Evolutionary conservation across 305 asterid species (phyloP).

Genomic region (Stenogyne calaminthoides): DNA sequence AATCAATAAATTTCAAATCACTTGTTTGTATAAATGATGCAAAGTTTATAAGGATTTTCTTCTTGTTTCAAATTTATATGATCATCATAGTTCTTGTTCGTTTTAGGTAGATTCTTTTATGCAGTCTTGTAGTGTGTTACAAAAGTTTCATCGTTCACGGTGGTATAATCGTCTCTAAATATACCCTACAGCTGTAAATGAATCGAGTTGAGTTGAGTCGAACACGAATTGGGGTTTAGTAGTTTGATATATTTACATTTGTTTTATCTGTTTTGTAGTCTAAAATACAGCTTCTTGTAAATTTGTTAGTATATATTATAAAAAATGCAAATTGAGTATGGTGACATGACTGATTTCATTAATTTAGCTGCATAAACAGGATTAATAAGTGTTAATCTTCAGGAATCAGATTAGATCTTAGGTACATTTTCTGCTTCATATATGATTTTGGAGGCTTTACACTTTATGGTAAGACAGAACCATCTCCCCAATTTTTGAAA

Average conservation of each 20-base stretch:
- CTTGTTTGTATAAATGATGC: constrained; percentile 17
- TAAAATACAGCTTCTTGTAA: too few species aligned
- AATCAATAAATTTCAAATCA: too few species aligned
- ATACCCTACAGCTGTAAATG: not conserved
- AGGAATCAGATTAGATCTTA: not conserved
- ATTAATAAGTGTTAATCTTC: too few species aligned
- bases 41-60: not conserved
- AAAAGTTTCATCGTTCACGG: not conserved
- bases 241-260: not conserved
- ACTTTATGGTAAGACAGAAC: not conserved
- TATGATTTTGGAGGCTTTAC: not conserved
- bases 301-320: too few species aligned
- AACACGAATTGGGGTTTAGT: not conserved
- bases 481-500: not conserved
- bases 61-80: not conserved
- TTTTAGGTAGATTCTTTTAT: not conserved
- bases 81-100: not conserved
- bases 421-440: not conserved
- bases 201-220: not conserved
- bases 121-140: not conserved
- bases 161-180: not conserved
- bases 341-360: too few species aligned
- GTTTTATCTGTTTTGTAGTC: not conserved
- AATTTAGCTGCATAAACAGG: too few species aligned
- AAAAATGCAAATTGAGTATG: too few species aligned